These are phyloP conservation scores for Skeletonema tropicum DNA, from an alignment of 108 stramenopile genomes.

Conservation along the genomic window DNA sequence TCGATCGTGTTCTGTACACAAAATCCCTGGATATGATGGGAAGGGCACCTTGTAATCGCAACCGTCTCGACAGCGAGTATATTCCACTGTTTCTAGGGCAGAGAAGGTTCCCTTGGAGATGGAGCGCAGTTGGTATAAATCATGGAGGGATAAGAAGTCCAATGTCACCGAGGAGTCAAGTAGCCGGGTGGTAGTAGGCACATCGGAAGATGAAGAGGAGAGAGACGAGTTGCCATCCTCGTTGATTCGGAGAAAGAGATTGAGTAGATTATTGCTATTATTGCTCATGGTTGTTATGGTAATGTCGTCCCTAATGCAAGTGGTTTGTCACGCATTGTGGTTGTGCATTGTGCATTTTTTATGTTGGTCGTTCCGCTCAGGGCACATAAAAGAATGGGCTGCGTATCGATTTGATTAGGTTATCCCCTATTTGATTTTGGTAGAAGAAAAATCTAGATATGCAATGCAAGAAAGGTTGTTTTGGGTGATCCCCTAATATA, in stretches of 20 bases:
- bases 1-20: conserved; percentile 27
- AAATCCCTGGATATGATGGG: conserved; percentile 57
- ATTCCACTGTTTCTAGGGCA: conserved; percentile 47
- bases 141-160: conserved; percentile 45
- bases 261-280: conserved; percentile 12
- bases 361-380: no score
- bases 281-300: not conserved
- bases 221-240: conserved; percentile 3
- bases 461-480: no score
- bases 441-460: no score
- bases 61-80: conserved; percentile 50
- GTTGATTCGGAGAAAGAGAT: conserved; percentile 31
- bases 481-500: no score
- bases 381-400: no score
- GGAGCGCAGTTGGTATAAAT: conserved; percentile 36
- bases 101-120: conserved; percentile 35
- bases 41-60: conserved; percentile 56
- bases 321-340: no score
- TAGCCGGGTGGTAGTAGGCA: no score
- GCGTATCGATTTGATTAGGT: no score
- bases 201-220: conserved; percentile 6
- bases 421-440: no score
- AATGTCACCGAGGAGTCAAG: conserved; percentile 29
- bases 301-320: no score
- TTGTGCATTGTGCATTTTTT: no score